A percentile compares a stretch with the other conserved stretches of the same genome.
phyloP scores from a whole-genome alignment of 2,329 filamentous ascomycete genomes.

The Cercospora berteroae region DNA sequence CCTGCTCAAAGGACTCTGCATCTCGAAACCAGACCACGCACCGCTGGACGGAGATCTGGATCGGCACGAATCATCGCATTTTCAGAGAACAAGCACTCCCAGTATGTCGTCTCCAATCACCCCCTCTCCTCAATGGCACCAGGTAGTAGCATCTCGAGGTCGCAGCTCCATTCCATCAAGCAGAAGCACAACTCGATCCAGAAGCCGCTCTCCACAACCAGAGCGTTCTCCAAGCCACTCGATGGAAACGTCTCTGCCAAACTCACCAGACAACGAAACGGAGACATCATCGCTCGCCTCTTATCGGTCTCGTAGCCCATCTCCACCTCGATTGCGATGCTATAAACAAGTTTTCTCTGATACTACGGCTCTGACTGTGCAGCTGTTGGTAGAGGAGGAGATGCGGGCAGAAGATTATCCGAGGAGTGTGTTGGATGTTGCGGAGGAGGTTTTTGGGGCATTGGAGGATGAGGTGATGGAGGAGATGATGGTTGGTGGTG shows the following conservation, averaged over 20 bases:
- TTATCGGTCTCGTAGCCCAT: background rate
- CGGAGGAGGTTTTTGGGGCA: background rate
- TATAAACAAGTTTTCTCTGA: background rate
- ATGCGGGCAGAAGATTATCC: conserved; percentile 4
- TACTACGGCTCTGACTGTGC: background rate
- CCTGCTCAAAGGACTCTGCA: background rate
- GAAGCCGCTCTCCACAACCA: background rate
- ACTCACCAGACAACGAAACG: background rate
- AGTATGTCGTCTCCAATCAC: background rate
- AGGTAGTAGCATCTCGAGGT: background rate
- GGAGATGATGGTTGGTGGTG: background rate
- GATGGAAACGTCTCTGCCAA: background rate
- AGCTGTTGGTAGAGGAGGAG: background rate
- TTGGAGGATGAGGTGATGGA: conserved; percentile 8
- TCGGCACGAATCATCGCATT: background rate
- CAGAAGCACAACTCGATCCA: background rate
- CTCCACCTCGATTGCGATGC: background rate
- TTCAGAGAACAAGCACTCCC: background rate
- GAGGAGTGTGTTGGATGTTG: conserved; percentile 1
- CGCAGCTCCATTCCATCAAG: background rate
- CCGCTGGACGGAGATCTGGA: background rate
- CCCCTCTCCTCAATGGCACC: background rate
- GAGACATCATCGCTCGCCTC: background rate
- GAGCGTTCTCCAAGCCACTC: background rate
- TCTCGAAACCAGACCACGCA: background rate